Evolutionary conservation across 768 basidiomycete species (phyloP).

Genomic region (Lentinula guzmanii): DNA sequence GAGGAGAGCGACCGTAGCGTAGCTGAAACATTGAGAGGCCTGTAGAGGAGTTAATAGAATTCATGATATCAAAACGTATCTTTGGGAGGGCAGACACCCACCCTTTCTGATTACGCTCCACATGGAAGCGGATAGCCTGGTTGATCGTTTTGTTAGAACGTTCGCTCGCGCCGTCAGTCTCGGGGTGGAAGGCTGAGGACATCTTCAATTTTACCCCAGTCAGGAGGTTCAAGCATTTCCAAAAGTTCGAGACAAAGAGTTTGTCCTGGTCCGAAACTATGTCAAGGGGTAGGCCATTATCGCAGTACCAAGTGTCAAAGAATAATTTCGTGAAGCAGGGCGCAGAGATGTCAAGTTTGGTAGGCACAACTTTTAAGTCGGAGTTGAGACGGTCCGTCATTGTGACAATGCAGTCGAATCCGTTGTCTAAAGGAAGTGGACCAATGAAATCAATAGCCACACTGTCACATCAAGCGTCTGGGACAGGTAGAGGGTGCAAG

Average conservation of each 20-base stretch:
- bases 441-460: conserved; percentile 21
- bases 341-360: no score
- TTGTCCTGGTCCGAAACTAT: no score
- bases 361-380: conserved; percentile 14
- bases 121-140: conserved; percentile 12
- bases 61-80: conserved; percentile 17
- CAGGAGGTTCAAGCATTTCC: no score
- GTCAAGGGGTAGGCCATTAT: no score
- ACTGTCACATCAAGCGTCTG: conserved; percentile 5
- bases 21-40: conserved; percentile 17
- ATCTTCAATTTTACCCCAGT: conserved; percentile 11
- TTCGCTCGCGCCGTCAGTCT: conserved; percentile 26
- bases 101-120: conserved; percentile 17
- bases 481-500: conserved; percentile 15
- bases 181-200: conserved; percentile 27
- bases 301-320: no score
- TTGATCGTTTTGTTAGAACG: conserved; percentile 8
- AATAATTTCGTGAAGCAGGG: no score
- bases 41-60: conserved; percentile 10
- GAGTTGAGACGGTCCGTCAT: conserved; percentile 15
- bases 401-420: conserved; percentile 13
- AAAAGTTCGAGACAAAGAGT: no score
- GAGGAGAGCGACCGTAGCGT: conserved; percentile 9
- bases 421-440: conserved; percentile 14
- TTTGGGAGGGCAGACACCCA: conserved; percentile 15